These are phyloP conservation scores for Cryptosporidium tyzzeri DNA, from an alignment of 169 alveolate genomes.

Conservation along the genomic window DNA sequence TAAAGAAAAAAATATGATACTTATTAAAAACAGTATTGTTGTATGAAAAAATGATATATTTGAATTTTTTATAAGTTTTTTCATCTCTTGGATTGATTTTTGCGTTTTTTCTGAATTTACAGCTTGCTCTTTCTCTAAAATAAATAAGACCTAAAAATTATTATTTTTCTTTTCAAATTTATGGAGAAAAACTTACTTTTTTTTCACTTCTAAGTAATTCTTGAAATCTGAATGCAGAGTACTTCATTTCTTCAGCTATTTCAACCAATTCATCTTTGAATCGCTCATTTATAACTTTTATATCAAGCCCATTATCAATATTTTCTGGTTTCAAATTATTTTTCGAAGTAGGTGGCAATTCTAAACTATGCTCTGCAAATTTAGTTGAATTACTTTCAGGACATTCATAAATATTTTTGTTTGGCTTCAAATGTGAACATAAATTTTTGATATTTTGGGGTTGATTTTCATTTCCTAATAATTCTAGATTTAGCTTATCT, in stretches of 20 bases:
- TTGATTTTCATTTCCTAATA: neutral
- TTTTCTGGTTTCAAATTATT: neutral
- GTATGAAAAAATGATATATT: slow-evolving; percentile 16
- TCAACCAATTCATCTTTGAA: slow-evolving; percentile 41
- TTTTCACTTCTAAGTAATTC: slow-evolving; percentile 47
- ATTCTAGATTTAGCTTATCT: neutral
- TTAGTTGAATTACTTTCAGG: neutral
- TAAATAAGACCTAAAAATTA: slow-evolving; percentile 13
- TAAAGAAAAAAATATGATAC: slow-evolving; percentile 35
- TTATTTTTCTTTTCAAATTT: neutral
- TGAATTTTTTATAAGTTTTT: slow-evolving; percentile 3
- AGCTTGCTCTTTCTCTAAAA: slow-evolving; percentile 21
- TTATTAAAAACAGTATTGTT: slow-evolving; percentile 3
- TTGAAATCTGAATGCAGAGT: slow-evolving; percentile 51
- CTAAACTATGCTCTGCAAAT: neutral
- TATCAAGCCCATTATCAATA: neutral
- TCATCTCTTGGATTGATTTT: slow-evolving; percentile 49
- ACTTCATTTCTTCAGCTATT: slow-evolving; percentile 60
- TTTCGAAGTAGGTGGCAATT: neutral
- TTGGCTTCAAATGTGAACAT: neutral
- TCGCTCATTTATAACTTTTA: slow-evolving; percentile 7
- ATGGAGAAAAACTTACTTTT: slow-evolving; percentile 29
- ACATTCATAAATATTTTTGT: neutral
- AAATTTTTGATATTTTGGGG: neutral
- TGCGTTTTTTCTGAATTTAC: slow-evolving; percentile 18